phyloP scores from a whole-genome alignment of 768 basidiomycete species.

The Cyclocybe cylindracea region DNA sequence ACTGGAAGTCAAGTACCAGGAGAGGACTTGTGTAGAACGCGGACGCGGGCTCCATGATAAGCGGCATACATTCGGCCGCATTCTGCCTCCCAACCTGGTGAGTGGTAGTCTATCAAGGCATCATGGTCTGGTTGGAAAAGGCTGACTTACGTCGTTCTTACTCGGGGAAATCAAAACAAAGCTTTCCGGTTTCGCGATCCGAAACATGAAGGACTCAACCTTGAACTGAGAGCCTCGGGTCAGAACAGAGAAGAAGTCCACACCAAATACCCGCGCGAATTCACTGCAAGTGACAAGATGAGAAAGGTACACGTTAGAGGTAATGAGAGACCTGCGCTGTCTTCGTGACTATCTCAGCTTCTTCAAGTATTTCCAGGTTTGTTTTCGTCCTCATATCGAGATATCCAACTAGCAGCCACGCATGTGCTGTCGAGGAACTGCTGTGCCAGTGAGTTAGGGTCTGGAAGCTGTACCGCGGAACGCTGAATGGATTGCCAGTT shows the following conservation, averaged over 20 bases:
- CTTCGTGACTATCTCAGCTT: constrained; percentile 81
- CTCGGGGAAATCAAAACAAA: constrained; percentile 91
- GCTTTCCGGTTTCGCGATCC: constrained; percentile 94
- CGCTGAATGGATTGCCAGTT: constrained; percentile 38
- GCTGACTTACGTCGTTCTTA: constrained; percentile 66
- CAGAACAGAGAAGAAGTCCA: constrained; percentile 95
- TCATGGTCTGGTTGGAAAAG: not conserved
- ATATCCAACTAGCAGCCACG: constrained; percentile 59
- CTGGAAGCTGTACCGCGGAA: constrained; percentile 69
- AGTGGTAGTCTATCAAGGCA: not conserved
- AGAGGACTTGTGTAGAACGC: constrained; percentile 93
- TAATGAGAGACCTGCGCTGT: constrained; percentile 67
- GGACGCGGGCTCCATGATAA: constrained; percentile 93
- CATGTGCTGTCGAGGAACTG: constrained; percentile 57
- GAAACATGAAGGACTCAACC: constrained; percentile 98
- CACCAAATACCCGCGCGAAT: constrained; percentile 95
- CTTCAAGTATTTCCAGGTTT: constrained; percentile 79
- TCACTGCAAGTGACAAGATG: constrained; percentile 54
- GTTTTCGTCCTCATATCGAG: constrained; percentile 63
- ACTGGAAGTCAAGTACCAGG: constrained; percentile 94
- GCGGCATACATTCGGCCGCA: constrained; percentile 92
- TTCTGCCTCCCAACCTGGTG: constrained; percentile 91
- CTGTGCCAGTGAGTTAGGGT: constrained; percentile 72
- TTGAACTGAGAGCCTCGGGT: constrained; percentile 97
- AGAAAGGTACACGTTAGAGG: not conserved